These are phyloP conservation scores for Colletotrichum siamense DNA, from an alignment of 2,329 filamentous ascomycete species.

Conservation along the genomic window DNA sequence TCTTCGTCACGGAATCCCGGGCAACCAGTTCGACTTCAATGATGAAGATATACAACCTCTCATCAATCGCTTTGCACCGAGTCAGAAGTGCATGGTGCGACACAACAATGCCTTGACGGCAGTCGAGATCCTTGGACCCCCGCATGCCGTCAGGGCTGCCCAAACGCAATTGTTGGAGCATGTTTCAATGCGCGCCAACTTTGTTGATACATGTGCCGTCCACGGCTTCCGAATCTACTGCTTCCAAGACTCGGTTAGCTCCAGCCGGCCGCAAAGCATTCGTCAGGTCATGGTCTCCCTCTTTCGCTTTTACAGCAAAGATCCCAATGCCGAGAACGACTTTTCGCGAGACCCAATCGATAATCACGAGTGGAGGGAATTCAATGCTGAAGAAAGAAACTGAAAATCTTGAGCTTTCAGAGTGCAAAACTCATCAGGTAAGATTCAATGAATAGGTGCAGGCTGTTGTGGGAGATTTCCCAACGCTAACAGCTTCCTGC, in stretches of 20 bases:
- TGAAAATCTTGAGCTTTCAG: not conserved
- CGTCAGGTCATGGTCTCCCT: not conserved
- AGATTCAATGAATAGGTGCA: not conserved
- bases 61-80: not conserved
- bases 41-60: not conserved
- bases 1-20: not conserved
- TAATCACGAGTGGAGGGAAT: not conserved
- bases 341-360: not conserved
- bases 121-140: not conserved
- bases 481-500: not conserved
- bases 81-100: not conserved
- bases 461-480: not conserved
- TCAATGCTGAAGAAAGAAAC: not conserved
- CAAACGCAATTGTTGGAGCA: not conserved
- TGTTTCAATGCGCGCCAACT: not conserved
- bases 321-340: not conserved
- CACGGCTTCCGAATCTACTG: not conserved
- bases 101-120: not conserved
- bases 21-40: not conserved
- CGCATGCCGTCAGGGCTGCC: not conserved
- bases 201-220: not conserved
- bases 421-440: not conserved
- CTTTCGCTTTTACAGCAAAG: not conserved
- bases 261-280: not conserved
- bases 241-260: not conserved